phyloP scores from a whole-genome alignment of 2,329 filamentous ascomycete species.

The Colletotrichum higginsianum region DNA sequence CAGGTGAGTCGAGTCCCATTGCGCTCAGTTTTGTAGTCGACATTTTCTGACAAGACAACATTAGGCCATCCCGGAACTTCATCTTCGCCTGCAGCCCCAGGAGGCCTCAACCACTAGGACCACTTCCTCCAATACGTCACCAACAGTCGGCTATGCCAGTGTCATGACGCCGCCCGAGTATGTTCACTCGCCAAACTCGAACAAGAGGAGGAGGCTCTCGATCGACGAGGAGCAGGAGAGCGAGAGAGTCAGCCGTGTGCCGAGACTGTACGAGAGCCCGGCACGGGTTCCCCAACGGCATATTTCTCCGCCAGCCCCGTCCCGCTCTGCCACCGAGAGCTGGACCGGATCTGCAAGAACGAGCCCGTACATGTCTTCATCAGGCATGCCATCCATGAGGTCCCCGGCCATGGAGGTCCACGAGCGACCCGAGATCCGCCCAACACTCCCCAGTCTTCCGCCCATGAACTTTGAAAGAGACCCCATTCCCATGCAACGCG shows the following conservation, averaged over 20 bases:
- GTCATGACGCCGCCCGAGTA: constrained; percentile 62
- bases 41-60: background rate
- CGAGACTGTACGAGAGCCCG: constrained; percentile 61
- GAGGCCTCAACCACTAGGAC: constrained; percentile 51
- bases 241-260: constrained; percentile 61
- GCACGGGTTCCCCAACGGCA: constrained; percentile 51
- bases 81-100: constrained; percentile 52
- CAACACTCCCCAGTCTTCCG: constrained; percentile 60
- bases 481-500: constrained; percentile 49
- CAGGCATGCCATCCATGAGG: constrained; percentile 50
- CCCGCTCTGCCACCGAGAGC: constrained; percentile 50
- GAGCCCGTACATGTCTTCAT: constrained; percentile 53
- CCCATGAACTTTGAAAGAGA: constrained; percentile 56
- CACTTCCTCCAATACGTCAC: constrained; percentile 53
- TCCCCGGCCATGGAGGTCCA: constrained; percentile 51
- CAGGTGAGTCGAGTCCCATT: constrained; percentile 58
- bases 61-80: constrained; percentile 64
- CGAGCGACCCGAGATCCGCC: constrained; percentile 55
- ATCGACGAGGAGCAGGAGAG: constrained; percentile 57
- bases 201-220: constrained; percentile 64
- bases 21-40: constrained; percentile 17
- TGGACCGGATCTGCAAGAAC: constrained; percentile 54
- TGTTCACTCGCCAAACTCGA: constrained; percentile 62
- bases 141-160: constrained; percentile 50
- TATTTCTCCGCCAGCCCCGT: constrained; percentile 53